Percentiles rank a stretch among this genome's conserved stretches.
Evolutionary conservation across 306 rosid species (phyloP).

Genomic region (Cucumis sativus): Cucumber_9930_V3 NC_026658.2:25624501-25625000

Average conservation of each 20-base stretch:
- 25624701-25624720: conserved; percentile 9
- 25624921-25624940: conserved; percentile 26
- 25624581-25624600: not conserved
- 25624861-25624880: conserved; percentile 76
- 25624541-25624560: not conserved
- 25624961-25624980: conserved; percentile 71
- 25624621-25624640: not conserved
- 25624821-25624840: conserved; percentile 82
- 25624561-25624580: not conserved
- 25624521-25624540: not conserved
- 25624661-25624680: not conserved
- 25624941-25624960: conserved; percentile 40
- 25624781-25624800: conserved; percentile 74
- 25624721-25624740: conserved; percentile 11
- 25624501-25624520: not conserved
- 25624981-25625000: conserved; percentile 82
- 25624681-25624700: not conserved
- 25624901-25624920: conserved; percentile 29
- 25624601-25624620: not conserved
- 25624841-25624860: conserved; percentile 86
- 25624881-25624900: conserved; percentile 24
- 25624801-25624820: conserved; percentile 82
- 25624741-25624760: conserved; percentile 27
- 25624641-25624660: not conserved
- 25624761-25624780: conserved; percentile 75